These are phyloP conservation scores for Flaveria linearis DNA, from an alignment of 129 eudicot genomes.

Conservation along the genomic window DNA sequence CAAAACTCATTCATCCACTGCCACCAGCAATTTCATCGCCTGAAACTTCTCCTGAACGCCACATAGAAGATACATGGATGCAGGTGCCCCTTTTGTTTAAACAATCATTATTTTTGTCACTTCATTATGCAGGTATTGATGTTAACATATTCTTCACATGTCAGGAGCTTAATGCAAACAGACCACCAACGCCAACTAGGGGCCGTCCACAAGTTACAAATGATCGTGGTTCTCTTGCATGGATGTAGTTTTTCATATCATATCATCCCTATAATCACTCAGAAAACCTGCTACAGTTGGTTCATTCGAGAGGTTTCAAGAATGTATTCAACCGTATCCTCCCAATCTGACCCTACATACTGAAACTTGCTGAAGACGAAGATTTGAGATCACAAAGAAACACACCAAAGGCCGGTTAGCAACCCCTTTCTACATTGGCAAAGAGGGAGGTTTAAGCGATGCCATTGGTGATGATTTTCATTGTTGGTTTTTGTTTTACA, in stretches of 20 bases:
- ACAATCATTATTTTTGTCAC: not conserved
- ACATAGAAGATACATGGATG: conserved; percentile 98
- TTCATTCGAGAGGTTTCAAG: conserved; percentile 22
- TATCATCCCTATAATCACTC: conserved; percentile 9
- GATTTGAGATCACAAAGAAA: conserved; percentile 28
- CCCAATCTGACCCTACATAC: conserved; percentile 17
- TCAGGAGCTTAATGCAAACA: conserved; percentile 95
- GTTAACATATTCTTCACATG: not conserved
- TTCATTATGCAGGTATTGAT: not conserved
- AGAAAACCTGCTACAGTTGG: conserved; percentile 11
- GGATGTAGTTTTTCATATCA: conserved; percentile 50
- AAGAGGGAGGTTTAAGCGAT: conserved; percentile 33
- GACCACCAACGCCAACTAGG: conserved; percentile 99
- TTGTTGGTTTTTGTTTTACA: conserved; percentile 35
- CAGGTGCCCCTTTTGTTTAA: conserved; percentile 50
- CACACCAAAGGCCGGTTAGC: conserved; percentile 25
- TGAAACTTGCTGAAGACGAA: conserved; percentile 26
- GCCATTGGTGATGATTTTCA: conserved; percentile 40
- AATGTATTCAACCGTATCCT: not conserved
- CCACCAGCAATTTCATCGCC: conserved; percentile 96
- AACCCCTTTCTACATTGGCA: conserved; percentile 48
- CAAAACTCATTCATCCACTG: conserved; percentile 96
- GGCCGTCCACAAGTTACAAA: conserved; percentile 98
- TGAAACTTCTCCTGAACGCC: conserved; percentile 90
- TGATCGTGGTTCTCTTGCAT: conserved; percentile 97